Conservation (phyloP, 73 alveolate genomes). For the Durusdinium trenchii region DNA sequence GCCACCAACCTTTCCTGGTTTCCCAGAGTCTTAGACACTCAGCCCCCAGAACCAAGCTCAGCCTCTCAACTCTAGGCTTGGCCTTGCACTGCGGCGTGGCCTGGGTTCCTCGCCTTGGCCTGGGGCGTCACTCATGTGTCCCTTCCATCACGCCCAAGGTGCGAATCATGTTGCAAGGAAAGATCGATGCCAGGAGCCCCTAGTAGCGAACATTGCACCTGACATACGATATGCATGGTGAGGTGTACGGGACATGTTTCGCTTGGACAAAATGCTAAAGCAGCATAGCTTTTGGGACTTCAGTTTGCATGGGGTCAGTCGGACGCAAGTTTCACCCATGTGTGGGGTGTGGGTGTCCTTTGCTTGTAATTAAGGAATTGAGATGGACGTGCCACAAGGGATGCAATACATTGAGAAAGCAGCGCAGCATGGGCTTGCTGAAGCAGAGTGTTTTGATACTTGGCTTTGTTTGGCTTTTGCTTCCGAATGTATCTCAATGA, state of each 20-base stretch:
- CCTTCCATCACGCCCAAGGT: background rate
- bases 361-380: background rate
- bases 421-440: constrained; percentile 73
- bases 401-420: constrained; percentile 91
- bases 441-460: constrained; percentile 52
- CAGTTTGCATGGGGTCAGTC: background rate
- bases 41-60: too few species aligned
- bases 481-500: background rate
- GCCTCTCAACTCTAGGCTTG: constrained; percentile 38
- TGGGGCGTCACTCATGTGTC: background rate
- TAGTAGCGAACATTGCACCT: too few species aligned
- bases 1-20: too few species aligned
- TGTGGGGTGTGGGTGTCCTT: background rate
- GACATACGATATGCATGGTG: too few species aligned
- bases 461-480: background rate
- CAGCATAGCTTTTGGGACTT: background rate
- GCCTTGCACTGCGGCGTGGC: constrained; percentile 85
- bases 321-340: background rate
- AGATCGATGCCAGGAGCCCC: too few species aligned
- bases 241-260: too few species aligned
- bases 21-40: too few species aligned
- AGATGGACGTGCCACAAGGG: constrained; percentile 81
- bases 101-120: constrained; percentile 1
- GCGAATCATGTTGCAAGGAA: too few species aligned
- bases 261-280: too few species aligned